Conservation (phyloP, 257 asterid genomes). For the Fraxinus pennsylvanica region DNA sequence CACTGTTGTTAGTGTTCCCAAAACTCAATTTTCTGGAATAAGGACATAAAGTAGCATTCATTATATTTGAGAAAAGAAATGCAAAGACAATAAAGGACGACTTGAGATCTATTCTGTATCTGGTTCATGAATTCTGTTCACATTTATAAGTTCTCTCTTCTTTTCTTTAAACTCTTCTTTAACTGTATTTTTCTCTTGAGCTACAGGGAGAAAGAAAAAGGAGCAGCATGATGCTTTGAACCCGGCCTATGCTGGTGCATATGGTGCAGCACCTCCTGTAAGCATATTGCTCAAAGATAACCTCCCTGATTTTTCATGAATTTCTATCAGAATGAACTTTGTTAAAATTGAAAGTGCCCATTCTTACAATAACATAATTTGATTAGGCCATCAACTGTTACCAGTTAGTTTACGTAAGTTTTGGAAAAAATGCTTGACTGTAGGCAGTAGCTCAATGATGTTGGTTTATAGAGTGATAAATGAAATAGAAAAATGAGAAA, state of each 20-base stretch:
- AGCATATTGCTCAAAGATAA: slow-evolving; percentile 36
- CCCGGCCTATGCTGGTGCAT: slow-evolving; percentile 69
- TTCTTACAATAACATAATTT: neutral
- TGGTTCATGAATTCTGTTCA: slow-evolving; percentile 8
- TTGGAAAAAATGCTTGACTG: neutral
- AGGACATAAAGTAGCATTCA: neutral
- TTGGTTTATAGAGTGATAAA: neutral
- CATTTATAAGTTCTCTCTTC: neutral
- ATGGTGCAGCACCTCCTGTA: slow-evolving; percentile 89
- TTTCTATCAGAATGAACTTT: slow-evolving; percentile 8
- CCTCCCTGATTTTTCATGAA: neutral
- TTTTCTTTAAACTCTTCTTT: neutral
- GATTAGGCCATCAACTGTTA: neutral
- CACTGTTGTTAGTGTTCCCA: neutral
- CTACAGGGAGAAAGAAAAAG: slow-evolving; percentile 86
- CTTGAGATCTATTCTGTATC: neutral
- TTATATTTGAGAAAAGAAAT: neutral
- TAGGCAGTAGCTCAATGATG: neutral
- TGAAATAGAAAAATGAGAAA: neutral
- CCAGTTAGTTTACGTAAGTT: neutral
- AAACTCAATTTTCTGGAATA: neutral
- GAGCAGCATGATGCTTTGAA: slow-evolving; percentile 71
- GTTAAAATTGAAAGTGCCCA: slow-evolving; percentile 2
- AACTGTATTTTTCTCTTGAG: slow-evolving; percentile 9
- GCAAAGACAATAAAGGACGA: neutral